Base-by-base conservation (phyloP, 495 filamentous ascomycete genomes). In the Hyaloscypha finlandica region DNA sequence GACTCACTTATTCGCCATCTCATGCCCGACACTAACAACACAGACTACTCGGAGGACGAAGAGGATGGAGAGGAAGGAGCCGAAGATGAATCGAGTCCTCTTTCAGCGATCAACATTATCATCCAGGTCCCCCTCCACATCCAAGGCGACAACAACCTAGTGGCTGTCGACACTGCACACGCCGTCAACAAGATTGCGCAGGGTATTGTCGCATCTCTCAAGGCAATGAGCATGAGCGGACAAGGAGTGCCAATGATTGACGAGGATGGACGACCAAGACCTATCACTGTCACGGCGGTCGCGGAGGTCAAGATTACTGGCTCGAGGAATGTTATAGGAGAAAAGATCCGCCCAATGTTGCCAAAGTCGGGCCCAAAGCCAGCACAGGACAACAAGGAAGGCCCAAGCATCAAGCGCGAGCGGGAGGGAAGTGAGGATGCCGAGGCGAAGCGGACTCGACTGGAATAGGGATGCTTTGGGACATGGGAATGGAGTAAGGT, bases 211-310 rank as follows among this genome's bases (percentile, higher is more conserved):
- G 8, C n/a, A 12, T 64, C 70, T 2, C 64, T 76, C 32, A 64
- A 66, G n/a, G 56, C 67, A 31, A 63, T 68, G 56, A 69, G 62
- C 59, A 60, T 64, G 31, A 60, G 55, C 31, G 63, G 33, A 20
- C 55, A 66, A 35, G 71, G 70, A 31, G 59, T 76, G 14, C 73
- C 72, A 22, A 73, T 76, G 73, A 68, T 74, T 55, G 71, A 76
- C 63, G 70, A 68, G 14, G 54, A 76, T 52, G 74, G 74, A 45
- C 31, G 59, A 2, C 74, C 72, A 20, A 62, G 74, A 8, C 69
- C 69, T 3, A 68, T 76, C 45, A 42, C 30, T 11, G 67, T 76
- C 35, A 61, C 65, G 29, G 71, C 74, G 32, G 57, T 59, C 9
- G 70, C 73, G 4, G 74, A 69, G 55, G 63, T 71, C 4, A 57